Base-by-base conservation (phyloP, 306 rosid species). In the Vigna angularis region DNA sequence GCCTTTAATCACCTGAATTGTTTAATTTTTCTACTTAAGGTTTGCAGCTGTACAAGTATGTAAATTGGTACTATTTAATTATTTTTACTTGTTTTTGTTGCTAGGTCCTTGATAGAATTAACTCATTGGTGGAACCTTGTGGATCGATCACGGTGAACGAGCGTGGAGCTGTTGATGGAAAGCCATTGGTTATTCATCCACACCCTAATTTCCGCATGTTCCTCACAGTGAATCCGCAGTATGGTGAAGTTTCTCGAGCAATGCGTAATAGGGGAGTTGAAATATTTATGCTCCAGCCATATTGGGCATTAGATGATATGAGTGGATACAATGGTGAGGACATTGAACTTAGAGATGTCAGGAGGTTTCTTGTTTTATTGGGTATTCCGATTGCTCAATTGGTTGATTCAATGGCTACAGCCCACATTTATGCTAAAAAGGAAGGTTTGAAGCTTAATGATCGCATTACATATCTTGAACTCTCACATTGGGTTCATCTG, bases 241-340 rank as follows among this genome's bases (percentile, higher is more conserved):
- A 81, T 78, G 98, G 98, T 38, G 98, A 92, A 79, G 97, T 95
- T 26, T 95, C 98, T 74, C 85, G 98, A 67, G 97, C 98, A 74
- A 95, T 95, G 98, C 87, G 98, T 76, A 95, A 95, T 58, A 88
- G 98, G 86, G 98, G 98, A 66, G 97, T 95, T 74, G 98, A 95
- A 78, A 85, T 95, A 88, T 95, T 83, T 85, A 82, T 95, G 89
- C 87, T 89, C 93, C 93, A 84, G 74, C 93, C 95, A 9, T 66
- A 79, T 75, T 94, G 98, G 98, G 78, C 90, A 26, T 79, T 81
- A 51, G 89, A 88, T 48, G 90, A 73, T 34, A 38, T 40, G 36
- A 79, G 77, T 56, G 89, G 76, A 14, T 53, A 48, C 59, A 65
- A 66, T 32, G 5, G 53, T 62, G 88, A 79, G 70, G 81, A 78